phyloP scores from a whole-genome alignment of 371 early-diverging fungal species.

The Apophysomyces variabilis region DNA sequence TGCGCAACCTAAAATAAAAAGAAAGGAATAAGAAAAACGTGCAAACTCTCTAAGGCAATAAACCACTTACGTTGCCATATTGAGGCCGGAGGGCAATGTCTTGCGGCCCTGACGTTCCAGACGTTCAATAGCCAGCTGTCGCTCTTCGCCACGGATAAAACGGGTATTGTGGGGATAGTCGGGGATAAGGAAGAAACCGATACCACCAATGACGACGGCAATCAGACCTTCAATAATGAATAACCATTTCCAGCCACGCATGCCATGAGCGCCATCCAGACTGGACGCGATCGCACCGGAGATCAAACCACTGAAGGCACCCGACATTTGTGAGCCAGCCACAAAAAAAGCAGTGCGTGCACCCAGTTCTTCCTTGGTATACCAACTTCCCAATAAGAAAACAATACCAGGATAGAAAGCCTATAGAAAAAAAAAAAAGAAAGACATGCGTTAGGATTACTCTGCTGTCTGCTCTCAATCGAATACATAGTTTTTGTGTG shows the following conservation, averaged over 20 bases:
- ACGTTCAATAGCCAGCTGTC: slow-evolving; percentile 52
- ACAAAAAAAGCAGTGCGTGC: slow-evolving; percentile 73
- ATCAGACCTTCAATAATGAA: slow-evolving; percentile 62
- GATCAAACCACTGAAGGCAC: slow-evolving; percentile 35
- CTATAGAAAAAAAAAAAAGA: slow-evolving; percentile 13
- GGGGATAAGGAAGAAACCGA: slow-evolving; percentile 57
- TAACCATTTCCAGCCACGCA: slow-evolving; percentile 66
- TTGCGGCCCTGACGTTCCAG: slow-evolving; percentile 48
- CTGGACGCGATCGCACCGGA: slow-evolving; percentile 42
- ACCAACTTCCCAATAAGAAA: slow-evolving; percentile 79
- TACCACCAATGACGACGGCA: slow-evolving; percentile 47
- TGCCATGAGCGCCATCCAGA: slow-evolving; percentile 48
- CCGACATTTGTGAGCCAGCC: slow-evolving; percentile 48
- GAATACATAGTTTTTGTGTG: background rate
- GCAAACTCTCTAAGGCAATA: background rate
- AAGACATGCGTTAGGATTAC: background rate
- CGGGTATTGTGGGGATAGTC: slow-evolving; percentile 57
- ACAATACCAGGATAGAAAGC: slow-evolving; percentile 80
- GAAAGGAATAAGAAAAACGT: background rate
- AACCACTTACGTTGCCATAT: slow-evolving; percentile 27
- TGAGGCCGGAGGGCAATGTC: slow-evolving; percentile 26
- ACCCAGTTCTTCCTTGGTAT: slow-evolving; percentile 76
- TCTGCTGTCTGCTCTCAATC: no score
- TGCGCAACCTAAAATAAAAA: slow-evolving; percentile 24
- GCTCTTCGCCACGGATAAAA: slow-evolving; percentile 56